These are phyloP conservation scores for Phytophthora pinifolia DNA, from an alignment of 352 stramenopile genomes.

Conservation along the genomic window DNA sequence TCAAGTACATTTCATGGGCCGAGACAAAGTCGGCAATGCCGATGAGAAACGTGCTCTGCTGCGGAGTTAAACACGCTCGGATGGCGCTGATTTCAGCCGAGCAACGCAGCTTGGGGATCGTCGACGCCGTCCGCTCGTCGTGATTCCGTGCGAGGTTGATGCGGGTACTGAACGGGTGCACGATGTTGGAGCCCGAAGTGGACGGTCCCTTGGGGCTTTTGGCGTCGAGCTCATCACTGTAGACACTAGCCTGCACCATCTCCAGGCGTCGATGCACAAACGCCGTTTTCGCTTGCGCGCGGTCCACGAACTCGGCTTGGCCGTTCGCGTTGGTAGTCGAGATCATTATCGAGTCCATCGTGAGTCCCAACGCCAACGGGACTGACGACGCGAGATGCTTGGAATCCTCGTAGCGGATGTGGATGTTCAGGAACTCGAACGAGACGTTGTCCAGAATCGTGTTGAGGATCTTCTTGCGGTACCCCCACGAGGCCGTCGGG, in stretches of 20 bases:
- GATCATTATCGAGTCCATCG: conserved; percentile 72
- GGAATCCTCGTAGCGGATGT: conserved; percentile 83
- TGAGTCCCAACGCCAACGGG: conserved; percentile 65
- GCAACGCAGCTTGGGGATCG: conserved; percentile 74
- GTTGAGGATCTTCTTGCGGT: conserved; percentile 80
- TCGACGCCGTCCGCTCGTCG: conserved; percentile 60
- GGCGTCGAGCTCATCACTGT: conserved; percentile 54
- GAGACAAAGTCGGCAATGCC: conserved; percentile 80
- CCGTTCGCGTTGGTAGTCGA: conserved; percentile 83
- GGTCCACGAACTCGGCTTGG: conserved; percentile 78
- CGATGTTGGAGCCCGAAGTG: conserved; percentile 49
- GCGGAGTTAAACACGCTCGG: conserved; percentile 55
- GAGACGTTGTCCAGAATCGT: conserved; percentile 85
- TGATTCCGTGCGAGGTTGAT: conserved; percentile 84
- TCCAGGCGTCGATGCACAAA: conserved; percentile 82
- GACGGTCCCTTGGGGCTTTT: conserved; percentile 12
- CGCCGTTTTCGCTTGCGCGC: conserved; percentile 68
- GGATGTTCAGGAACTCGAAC: conserved; percentile 81
- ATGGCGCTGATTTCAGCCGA: conserved; percentile 71
- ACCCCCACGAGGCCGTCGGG: conserved; percentile 64
- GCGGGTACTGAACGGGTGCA: conserved; percentile 73
- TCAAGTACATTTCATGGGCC: conserved; percentile 80
- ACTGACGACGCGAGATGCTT: conserved; percentile 60
- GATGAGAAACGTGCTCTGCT: conserved; percentile 80
- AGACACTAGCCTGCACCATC: conserved; percentile 56